phyloP scores from a whole-genome alignment of 31 red algal genomes.

The Bonnemaisonia californica region DNA sequence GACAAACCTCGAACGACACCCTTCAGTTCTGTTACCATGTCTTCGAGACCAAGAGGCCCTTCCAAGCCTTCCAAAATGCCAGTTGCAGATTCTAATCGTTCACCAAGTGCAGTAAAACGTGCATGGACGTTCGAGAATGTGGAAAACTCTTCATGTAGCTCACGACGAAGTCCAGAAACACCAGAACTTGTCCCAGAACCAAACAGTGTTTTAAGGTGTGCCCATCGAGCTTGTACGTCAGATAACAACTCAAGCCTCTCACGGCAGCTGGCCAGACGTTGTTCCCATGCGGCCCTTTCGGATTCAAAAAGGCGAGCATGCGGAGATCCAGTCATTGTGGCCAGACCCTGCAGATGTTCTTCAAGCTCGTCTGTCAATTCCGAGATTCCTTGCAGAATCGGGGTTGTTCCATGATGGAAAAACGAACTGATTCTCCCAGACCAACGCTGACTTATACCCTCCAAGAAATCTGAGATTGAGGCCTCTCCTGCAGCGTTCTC shows the following conservation, averaged over 20 bases:
- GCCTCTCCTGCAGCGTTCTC: conserved; percentile 73
- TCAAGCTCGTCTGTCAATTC: conserved; percentile 62
- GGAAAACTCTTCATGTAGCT: conserved; percentile 66
- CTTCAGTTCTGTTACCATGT: conserved; percentile 55
- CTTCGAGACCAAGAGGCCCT: conserved; percentile 38
- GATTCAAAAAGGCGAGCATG: conserved; percentile 76
- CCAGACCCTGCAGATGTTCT: conserved; percentile 78
- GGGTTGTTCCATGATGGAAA: conserved; percentile 23
- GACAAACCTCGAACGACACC: conserved; percentile 64
- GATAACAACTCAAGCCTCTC: conserved; percentile 57
- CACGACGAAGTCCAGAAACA: conserved; percentile 34
- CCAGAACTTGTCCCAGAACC: conserved; percentile 1
- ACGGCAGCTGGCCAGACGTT: conserved; percentile 59
- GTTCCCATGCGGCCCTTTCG: conserved; percentile 70
- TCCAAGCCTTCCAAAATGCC: conserved; percentile 80
- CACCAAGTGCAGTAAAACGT: conserved; percentile 55
- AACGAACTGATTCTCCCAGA: conserved; percentile 52
- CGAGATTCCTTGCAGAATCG: conserved; percentile 67
- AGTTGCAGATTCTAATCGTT: conserved; percentile 39
- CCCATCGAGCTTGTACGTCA: conserved; percentile 82
- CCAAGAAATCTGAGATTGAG: conserved; percentile 58
- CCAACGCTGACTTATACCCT: conserved; percentile 45
- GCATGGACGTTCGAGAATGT: conserved; percentile 74
- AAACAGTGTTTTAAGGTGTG: conserved; percentile 74
- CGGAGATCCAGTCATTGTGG: conserved; percentile 65